These are phyloP conservation scores for Pichia sp. DNA, from an alignment of 1,139 yeast genomes.

Conservation along the genomic window DNA sequence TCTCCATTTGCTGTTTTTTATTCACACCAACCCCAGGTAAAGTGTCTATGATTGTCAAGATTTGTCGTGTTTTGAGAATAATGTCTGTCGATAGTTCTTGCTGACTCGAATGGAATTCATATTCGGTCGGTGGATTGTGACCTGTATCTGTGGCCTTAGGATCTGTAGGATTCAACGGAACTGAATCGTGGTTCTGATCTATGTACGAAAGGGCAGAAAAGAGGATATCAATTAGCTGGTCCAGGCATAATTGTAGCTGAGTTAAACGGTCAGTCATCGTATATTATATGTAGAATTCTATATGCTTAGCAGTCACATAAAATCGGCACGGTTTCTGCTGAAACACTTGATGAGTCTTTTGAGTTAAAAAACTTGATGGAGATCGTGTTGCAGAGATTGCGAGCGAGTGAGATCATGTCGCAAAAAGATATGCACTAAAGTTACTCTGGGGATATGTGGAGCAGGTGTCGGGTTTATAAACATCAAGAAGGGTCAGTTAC, in stretches of 20 bases:
- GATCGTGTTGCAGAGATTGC: too few relatives aligned
- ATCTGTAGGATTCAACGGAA: constrained; percentile 44
- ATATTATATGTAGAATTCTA: neutral
- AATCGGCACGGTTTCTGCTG: too few relatives aligned
- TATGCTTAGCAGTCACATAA: too few relatives aligned
- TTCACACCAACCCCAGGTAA: constrained; percentile 92
- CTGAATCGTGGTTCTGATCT: constrained; percentile 64
- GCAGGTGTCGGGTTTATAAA: too few relatives aligned
- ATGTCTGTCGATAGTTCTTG: constrained; percentile 80
- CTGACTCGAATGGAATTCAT: constrained; percentile 54
- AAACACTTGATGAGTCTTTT: too few relatives aligned
- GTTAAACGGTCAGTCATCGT: constrained; percentile 80
- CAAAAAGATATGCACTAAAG: too few relatives aligned
- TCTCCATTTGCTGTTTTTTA: constrained; percentile 64
- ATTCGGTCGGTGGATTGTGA: constrained; percentile 42
- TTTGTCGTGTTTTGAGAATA: constrained; percentile 80
- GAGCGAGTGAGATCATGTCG: too few relatives aligned
- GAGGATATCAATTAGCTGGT: constrained; percentile 80
- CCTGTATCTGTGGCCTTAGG: constrained; percentile 50
- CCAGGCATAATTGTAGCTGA: constrained; percentile 86
- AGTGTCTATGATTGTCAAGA: constrained; percentile 78
- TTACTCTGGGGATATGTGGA: too few relatives aligned
- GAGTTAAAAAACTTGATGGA: too few relatives aligned
- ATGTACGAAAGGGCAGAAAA: constrained; percentile 86
- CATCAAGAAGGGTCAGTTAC: too few relatives aligned